Conservation (phyloP, 75 land plant species). For the Selaginella tamariscina region DNA sequence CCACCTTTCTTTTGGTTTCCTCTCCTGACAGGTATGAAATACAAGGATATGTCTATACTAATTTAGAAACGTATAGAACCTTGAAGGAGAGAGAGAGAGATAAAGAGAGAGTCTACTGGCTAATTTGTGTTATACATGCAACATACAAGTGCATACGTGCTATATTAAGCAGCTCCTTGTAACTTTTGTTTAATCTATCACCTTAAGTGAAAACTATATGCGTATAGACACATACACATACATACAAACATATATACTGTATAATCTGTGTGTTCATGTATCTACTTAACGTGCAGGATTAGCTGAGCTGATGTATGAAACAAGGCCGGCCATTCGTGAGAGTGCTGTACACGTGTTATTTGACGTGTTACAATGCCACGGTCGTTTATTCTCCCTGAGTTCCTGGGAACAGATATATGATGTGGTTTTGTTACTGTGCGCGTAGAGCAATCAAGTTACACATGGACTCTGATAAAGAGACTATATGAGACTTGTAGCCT, state of each 20-base stretch:
- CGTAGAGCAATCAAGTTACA: conserved; percentile 13
- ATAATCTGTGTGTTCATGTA: neutral
- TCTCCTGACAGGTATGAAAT: conserved; percentile 35
- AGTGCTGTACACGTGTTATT: conserved; percentile 67
- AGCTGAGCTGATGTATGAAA: conserved; percentile 56
- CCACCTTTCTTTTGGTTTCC: conserved; percentile 54
- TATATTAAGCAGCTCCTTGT: neutral
- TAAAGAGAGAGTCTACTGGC: no score
- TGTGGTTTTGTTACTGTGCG: conserved; percentile 29
- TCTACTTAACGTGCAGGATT: conserved; percentile 35
- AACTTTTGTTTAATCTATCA: conserved; percentile 1
- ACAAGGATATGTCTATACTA: no score
- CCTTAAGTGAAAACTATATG: no score
- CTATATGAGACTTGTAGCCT: conserved; percentile 46
- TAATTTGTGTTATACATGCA: no score
- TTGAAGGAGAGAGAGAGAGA: no score
- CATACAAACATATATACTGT: conserved; percentile 5
- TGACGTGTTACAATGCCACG: conserved; percentile 48
- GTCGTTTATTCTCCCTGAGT: conserved; percentile 49
- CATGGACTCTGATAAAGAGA: conserved; percentile 26
- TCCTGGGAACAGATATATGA: conserved; percentile 43
- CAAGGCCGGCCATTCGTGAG: conserved; percentile 55
- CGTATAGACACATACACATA: no score
- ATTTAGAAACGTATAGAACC: no score
- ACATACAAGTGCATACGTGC: no score